phyloP scores from a whole-genome alignment of 2,329 filamentous ascomycete species.

The Xylariaceae sp. region DNA sequence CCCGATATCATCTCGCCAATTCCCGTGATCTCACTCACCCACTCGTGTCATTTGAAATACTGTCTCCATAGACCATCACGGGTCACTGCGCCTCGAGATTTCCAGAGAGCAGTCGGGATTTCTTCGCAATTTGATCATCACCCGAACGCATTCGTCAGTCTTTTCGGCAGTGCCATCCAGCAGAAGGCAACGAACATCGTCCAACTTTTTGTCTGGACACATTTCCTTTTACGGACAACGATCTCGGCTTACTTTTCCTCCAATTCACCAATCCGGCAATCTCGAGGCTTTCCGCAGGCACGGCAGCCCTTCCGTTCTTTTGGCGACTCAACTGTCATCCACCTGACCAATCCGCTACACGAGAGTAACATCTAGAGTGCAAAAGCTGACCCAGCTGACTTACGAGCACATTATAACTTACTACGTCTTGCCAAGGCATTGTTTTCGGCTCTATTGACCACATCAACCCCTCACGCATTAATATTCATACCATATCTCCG shows the following conservation, averaged over 20 bases:
- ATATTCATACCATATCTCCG: constrained; percentile 12
- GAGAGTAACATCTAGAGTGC: constrained; percentile 23
- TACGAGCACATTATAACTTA: constrained; percentile 22
- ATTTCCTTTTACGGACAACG: constrained; percentile 26
- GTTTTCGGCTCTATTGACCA: constrained; percentile 32
- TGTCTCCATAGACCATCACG: constrained; percentile 6
- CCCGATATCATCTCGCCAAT: constrained; percentile 33
- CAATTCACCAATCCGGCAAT: constrained; percentile 33
- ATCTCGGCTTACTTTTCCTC: constrained; percentile 20
- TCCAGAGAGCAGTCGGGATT: background rate
- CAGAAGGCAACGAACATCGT: too few relatives aligned
- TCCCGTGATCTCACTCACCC: constrained; percentile 29
- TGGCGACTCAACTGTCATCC: constrained; percentile 9
- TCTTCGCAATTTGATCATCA: background rate
- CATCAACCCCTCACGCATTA: constrained; percentile 36
- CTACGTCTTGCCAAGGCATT: constrained; percentile 24
- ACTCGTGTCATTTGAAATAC: constrained; percentile 21
- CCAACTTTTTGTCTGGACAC: constrained; percentile 30
- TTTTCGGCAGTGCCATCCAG: too few relatives aligned
- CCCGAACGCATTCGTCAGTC: constrained; percentile 34
- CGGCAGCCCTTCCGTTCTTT: constrained; percentile 35
- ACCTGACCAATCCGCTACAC: constrained; percentile 25
- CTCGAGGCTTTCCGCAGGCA: constrained; percentile 40
- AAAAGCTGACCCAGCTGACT: constrained; percentile 31
- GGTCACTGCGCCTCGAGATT: constrained; percentile 28